Evolutionary conservation across 257 asterid species (phyloP).

Genomic region (Cynanchum wilfordii): DNA sequence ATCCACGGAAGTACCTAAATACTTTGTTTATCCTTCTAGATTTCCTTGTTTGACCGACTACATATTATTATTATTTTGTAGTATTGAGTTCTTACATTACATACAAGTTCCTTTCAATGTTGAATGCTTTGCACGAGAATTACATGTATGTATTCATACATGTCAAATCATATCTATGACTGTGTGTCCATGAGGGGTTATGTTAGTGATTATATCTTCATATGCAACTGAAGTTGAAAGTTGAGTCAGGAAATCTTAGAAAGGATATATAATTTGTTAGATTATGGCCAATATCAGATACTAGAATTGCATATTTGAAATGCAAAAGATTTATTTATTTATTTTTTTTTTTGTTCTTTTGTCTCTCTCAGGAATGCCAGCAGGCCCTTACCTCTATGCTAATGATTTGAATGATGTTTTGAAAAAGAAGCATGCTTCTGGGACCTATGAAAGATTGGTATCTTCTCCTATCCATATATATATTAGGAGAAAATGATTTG

Average conservation of each 20-base stretch:
- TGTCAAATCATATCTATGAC: no score
- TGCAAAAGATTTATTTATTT: not conserved
- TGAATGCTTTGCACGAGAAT: not conserved
- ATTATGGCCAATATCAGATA: not conserved
- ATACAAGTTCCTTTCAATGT: not conserved
- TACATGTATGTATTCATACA: not conserved
- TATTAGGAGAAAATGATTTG: not conserved
- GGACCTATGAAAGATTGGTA: conserved; percentile 90
- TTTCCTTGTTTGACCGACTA: not conserved
- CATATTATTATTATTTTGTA: not conserved
- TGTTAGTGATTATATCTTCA: not conserved
- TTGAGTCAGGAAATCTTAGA: not conserved
- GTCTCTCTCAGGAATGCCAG: conserved; percentile 72
- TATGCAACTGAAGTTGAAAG: not conserved
- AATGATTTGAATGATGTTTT: conserved; percentile 50
- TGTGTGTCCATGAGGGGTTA: not conserved
- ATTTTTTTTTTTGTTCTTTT: not conserved
- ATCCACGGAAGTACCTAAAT: not conserved
- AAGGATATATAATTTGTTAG: not conserved
- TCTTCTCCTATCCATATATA: not conserved
- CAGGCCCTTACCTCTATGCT: conserved; percentile 71
- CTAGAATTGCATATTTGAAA: not conserved
- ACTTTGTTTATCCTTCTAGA: not conserved
- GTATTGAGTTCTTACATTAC: not conserved
- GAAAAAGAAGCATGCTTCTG: conserved; percentile 75